Evolutionary conservation across 768 basidiomycete genomes (phyloP), one percentile per base, ranked within the genome.

Genomic region (Suillus fuscotomentosus): DNA sequence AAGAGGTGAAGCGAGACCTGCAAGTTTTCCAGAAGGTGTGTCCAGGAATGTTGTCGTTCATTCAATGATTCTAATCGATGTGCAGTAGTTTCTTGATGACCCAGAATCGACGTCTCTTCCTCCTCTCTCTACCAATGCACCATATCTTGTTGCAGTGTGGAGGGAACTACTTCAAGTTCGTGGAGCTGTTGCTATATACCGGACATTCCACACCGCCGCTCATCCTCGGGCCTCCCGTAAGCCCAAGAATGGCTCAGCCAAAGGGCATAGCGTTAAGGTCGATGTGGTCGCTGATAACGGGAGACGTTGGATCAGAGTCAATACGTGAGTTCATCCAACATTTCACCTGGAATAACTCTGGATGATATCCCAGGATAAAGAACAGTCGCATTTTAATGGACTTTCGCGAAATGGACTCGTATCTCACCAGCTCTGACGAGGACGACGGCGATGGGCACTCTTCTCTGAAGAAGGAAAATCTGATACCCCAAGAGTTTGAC

Each of bases 341-440:
- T 48, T 61, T 50, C 60, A 47, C 63, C 48, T 59, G 7, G 56
- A 34, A 61, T 41, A 27, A 8, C 14, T 43, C 53, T 59, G 41
- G 41, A 68, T 57, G 13, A n/a, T 8, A 42, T 42, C n/a, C 34
- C 69, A 95, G 93, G 11, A 85, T 90, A 11, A 95, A 90, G 70
- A 91, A 92, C 65, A 81, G 87, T 4, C 87, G 91, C 2, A 79
- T 97, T 36, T 76, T 90, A 5, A 84, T 89, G 39, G 94, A 97
- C 72, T 90, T 97, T 67, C 83, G 87, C 42, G 94, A 95, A 76
- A 84, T 92, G 39, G 94, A 95, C 67, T 91, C 91, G 2, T 94
- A 93, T 73, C 70, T 89, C 17, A 89, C 88, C 2, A 71, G 70
- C 55, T 82, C 82, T 7, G 82, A 82, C 3, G 70, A 80, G 5